These are phyloP conservation scores for Aphanomyces euteiches DNA, from an alignment of 352 stramenopile genomes.

Conservation along the genomic window DNA sequence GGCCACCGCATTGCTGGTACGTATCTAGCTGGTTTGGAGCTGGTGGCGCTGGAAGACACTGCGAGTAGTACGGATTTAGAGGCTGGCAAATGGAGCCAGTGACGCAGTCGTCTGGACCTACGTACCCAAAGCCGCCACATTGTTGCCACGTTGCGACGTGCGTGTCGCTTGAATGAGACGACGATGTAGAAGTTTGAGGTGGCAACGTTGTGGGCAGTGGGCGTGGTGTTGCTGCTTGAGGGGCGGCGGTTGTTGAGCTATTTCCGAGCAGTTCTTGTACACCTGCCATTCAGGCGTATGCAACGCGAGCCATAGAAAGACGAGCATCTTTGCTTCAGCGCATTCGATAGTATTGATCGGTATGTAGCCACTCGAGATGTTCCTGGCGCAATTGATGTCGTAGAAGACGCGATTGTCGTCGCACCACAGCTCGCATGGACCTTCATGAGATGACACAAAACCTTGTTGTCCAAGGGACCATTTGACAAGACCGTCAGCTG, in stretches of 20 bases:
- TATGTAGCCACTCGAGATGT: neutral
- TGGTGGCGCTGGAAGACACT: too few relatives aligned
- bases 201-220: too few relatives aligned
- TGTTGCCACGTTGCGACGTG: too few relatives aligned
- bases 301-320: conserved; percentile 42
- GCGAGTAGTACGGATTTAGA: too few relatives aligned
- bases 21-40: too few relatives aligned
- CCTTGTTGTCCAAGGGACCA: conserved; percentile 34
- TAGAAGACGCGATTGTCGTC: neutral
- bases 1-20: too few relatives aligned
- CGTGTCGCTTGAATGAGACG: too few relatives aligned
- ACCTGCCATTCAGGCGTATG: conserved; percentile 47
- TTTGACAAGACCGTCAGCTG: conserved; percentile 28
- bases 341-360: conserved; percentile 26
- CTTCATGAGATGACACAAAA: conserved; percentile 33
- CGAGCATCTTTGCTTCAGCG: conserved; percentile 39
- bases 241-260: neutral
- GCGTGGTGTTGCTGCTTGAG: too few relatives aligned
- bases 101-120: too few relatives aligned
- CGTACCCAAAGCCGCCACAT: too few relatives aligned
- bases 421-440: conserved; percentile 27
- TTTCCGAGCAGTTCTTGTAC: conserved; percentile 42
- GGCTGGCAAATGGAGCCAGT: too few relatives aligned
- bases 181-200: too few relatives aligned
- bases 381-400: neutral